Base-by-base conservation (phyloP, 768 basidiomycete genomes). In the Lentinus brumalis region DNA sequence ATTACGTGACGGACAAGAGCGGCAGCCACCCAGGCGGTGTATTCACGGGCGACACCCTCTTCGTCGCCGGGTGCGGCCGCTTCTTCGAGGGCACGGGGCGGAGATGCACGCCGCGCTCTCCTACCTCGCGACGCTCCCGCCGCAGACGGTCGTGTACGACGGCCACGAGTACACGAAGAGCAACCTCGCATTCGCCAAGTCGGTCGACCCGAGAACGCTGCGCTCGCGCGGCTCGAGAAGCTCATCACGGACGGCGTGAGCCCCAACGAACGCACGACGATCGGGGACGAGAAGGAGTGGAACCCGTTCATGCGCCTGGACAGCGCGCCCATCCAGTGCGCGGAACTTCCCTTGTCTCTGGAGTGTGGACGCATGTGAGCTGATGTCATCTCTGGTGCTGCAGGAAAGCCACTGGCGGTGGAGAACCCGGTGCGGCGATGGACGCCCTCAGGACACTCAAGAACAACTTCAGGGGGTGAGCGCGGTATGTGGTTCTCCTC, bases 11-110 rank as follows among this genome's bases (percentile, higher is more conserved):
- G 21, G 64, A 68, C 61, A 42, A 51, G 30, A 76, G 81, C 56
- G 67, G 77, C 50, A 71, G 73, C 29, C 86, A 86, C 61, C 78
- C 89, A 0, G 89, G 89, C 18, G 89, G 81, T 15, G 92, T 98
- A 40, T 96, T 98, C 75, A 97, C 96, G 0, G 96, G 96, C 15
- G 94, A 97, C 71, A 97, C 94, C 1, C 85, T 97, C 56, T 96
- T 97, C 78, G 79, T 83, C 72, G 89, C 80, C 30, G 94, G 94
- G 9, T 96, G 92, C 71, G 96, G 96, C 30, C 86, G 94, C 29
- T 98, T 98, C 85, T 97, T 97, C 71, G 96, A 98, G 71, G 92
- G 93, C 50, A 84, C 81, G 2, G 88, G 83, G 76, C 79, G 14
- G 82, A 94, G 75, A 98, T 98, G 96, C 80, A 91, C 67, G 74